Evolutionary conservation across 2,329 filamentous ascomycete genomes (phyloP), one percentile per base, ranked within the genome.

Genomic region (Calycina herbarum): DNA sequence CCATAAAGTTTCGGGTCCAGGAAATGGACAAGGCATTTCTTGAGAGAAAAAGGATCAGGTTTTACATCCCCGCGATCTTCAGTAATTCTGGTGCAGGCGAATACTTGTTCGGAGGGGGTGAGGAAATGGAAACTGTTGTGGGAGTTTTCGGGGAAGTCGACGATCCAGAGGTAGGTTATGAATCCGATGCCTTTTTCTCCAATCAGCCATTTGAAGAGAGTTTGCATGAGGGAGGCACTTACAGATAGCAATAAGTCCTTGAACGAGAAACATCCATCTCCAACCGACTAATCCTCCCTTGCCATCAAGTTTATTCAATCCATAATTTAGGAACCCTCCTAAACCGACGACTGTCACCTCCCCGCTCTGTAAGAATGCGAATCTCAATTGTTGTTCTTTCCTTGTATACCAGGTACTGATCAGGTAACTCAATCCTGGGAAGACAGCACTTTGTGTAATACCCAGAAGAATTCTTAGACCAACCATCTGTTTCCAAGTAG

Each of bases 401-500:
- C 73, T 66, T 0, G 74, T 76, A 57, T 76, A 76, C 73, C 73
- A 75, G 2, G 73, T 75, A 17, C 69, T 71, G 54, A 85, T 83
- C 10, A 85, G 72, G 68, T 83, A 84, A 6, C 80, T 80, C 42
- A 85, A 69, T 0, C 82, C 83, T 2, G 83, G 83, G 62, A 84
- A 85, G 51, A 85, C 79, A 15, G 82, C 82, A 67, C 77, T 82
- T 80, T 89, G 89, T 40, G 83, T 81, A 33, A 89, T 86, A 42
- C 89, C 89, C 1, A 91, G 82, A 8, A 91, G 77, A 27, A 91
- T 82, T 51, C 89, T 80, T 66, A 91, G 76, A 0, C 82, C 86
- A 64, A 91, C 88, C 88, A 92, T 90, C 74, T 91, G 83, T 69
- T 82, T 79, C 89, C 89, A 91, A 13, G 82, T 87, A 38, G 82